phyloP scores from a whole-genome alignment of 2,329 filamentous ascomycete genomes.

The Pseudodiploospora longispora region DNA sequence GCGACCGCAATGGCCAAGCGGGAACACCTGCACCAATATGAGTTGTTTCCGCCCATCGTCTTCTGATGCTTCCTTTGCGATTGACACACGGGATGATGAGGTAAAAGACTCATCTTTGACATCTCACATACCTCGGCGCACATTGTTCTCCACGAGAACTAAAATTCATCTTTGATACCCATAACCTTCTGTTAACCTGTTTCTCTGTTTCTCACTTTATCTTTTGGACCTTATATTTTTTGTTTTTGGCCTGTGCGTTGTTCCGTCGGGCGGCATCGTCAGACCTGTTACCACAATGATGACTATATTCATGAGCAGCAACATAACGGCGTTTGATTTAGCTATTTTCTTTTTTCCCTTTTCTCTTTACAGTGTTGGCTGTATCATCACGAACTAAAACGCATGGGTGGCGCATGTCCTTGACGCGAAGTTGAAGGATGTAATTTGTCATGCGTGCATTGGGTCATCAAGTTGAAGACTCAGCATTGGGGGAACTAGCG shows the following conservation, averaged over 20 bases:
- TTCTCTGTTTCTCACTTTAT: conserved; percentile 16
- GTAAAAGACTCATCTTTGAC: conserved; percentile 3
- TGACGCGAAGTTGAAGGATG: too few species aligned
- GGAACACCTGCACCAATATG: conserved; percentile 13
- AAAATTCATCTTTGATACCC: conserved; percentile 30
- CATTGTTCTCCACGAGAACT: conserved; percentile 23
- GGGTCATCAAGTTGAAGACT: too few species aligned
- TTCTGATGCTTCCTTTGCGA: conserved; percentile 4
- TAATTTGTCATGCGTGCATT: too few species aligned
- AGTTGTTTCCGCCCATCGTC: neutral
- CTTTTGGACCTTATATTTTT: conserved; percentile 1
- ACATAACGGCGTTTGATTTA: neutral
- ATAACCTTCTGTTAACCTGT: conserved; percentile 14
- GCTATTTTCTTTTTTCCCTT: too few species aligned
- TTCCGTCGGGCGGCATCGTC: neutral
- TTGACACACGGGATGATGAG: neutral
- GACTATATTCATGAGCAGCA: neutral
- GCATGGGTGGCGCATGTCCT: too few species aligned
- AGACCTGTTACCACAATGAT: neutral
- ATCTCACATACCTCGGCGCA: conserved; percentile 13
- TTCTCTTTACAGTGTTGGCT: too few species aligned
- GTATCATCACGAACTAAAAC: too few species aligned
- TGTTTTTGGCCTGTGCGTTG: neutral
- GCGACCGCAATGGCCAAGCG: conserved; percentile 32
- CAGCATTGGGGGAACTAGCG: too few species aligned